Conservation (phyloP, 805 yeast species). For the Yarrowia divulgata region DNA sequence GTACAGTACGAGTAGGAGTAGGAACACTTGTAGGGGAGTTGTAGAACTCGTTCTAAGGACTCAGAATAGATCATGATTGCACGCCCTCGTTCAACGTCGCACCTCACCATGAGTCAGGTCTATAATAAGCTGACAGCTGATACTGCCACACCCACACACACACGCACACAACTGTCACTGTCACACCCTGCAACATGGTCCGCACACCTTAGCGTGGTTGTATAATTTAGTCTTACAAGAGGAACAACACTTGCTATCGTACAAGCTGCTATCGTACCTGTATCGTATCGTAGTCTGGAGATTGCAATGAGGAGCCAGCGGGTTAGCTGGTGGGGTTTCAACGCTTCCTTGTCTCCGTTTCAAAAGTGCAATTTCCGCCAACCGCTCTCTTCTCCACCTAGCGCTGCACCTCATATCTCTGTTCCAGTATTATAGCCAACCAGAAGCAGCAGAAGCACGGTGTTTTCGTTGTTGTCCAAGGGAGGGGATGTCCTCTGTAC, state of each 20-base stretch:
- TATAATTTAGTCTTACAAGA: neutral
- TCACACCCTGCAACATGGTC: constrained; percentile 11
- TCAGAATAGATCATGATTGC: too few species aligned
- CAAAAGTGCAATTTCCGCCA: neutral
- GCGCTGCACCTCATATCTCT: neutral
- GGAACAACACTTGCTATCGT: too few species aligned
- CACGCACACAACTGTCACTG: neutral
- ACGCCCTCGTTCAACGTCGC: too few species aligned
- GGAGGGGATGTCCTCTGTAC: constrained; percentile 4
- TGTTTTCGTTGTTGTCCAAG: neutral
- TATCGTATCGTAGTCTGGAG: too few species aligned
- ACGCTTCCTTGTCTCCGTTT: neutral
- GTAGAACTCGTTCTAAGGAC: too few species aligned
- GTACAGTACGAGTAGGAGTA: too few species aligned
- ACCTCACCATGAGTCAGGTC: neutral
- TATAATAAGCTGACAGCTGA: neutral
- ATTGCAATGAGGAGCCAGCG: too few species aligned
- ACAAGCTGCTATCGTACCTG: too few species aligned
- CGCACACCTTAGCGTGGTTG: neutral
- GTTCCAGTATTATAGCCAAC: constrained; percentile 14
- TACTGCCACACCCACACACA: too few species aligned
- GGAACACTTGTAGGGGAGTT: too few species aligned
- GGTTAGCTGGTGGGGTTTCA: neutral
- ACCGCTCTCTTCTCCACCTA: neutral
- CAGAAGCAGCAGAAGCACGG: constrained; percentile 9